Percentiles rank a stretch among this genome's conserved stretches.
Conservation (phyloP, 2,329 filamentous ascomycete species). For the Penicillium sp. region DNA sequence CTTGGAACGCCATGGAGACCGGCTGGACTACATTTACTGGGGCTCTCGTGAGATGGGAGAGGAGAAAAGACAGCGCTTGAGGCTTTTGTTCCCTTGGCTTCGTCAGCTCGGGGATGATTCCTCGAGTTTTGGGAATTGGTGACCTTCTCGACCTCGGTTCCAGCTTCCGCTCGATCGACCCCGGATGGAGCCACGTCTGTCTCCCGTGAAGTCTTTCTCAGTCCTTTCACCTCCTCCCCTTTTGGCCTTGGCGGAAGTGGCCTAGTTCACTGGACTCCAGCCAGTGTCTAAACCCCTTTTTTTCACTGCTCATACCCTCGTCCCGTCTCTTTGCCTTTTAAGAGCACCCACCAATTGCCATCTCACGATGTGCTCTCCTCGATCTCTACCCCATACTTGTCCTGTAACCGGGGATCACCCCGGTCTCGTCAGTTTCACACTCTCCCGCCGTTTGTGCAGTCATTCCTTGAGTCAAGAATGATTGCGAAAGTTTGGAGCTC, state of each 20-base stretch:
- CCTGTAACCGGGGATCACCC: background rate
- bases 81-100: too few species aligned
- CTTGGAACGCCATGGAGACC: background rate
- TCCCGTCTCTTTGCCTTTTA: background rate
- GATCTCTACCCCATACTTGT: background rate
- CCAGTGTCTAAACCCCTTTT: background rate
- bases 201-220: background rate
- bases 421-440: background rate
- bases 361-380: background rate
- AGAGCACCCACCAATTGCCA: background rate
- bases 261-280: background rate
- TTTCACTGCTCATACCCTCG: background rate
- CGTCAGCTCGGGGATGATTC: too few species aligned
- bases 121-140: too few species aligned
- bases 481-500: constrained; percentile 2
- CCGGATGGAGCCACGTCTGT: background rate
- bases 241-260: background rate
- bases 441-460: background rate
- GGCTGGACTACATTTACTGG: constrained; percentile 9
- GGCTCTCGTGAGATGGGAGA: constrained; percentile 9
- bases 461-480: constrained; percentile 16
- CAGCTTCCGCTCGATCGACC: too few species aligned
- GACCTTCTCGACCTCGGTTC: too few species aligned
- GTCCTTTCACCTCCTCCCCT: too few species aligned
- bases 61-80: background rate